Evolutionary conservation across 805 yeast species (phyloP).

Genomic region (Yamadazyma sp.): DNA sequence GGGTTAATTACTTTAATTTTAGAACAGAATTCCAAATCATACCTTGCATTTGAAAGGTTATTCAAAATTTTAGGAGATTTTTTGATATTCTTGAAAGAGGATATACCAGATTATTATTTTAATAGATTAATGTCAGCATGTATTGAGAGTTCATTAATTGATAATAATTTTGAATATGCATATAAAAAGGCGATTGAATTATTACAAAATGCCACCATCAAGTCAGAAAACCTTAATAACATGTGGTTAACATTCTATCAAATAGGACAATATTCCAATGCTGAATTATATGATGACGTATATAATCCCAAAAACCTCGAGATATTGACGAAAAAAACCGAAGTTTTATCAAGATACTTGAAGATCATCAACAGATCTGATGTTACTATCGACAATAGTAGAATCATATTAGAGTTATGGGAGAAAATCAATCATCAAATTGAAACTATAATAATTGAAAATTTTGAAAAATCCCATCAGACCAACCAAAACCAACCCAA

Average conservation of each 20-base stretch:
- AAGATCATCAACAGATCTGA: slow-evolving; percentile 24
- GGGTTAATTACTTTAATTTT: slow-evolving; percentile 41
- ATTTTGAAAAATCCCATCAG: not conserved
- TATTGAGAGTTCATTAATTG: slow-evolving; percentile 64
- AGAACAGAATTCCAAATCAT: slow-evolving; percentile 54
- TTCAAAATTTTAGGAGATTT: slow-evolving; percentile 40
- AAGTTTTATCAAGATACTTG: slow-evolving; percentile 51
- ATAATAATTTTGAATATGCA: slow-evolving; percentile 61
- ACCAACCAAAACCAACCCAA: slow-evolving; percentile 17
- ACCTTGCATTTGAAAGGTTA: slow-evolving; percentile 42
- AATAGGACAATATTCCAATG: slow-evolving; percentile 52
- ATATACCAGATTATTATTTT: slow-evolving; percentile 17
- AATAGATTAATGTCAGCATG: slow-evolving; percentile 44
- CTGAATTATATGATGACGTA: slow-evolving; percentile 24
- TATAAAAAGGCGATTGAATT: slow-evolving; percentile 39
- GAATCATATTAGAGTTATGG: slow-evolving; percentile 63
- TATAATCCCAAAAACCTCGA: slow-evolving; percentile 22
- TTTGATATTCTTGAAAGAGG: slow-evolving; percentile 33
- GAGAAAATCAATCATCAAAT: slow-evolving; percentile 36
- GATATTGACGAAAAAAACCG: slow-evolving; percentile 47
- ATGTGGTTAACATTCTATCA: slow-evolving; percentile 76
- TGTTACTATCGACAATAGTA: slow-evolving; percentile 49
- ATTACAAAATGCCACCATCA: slow-evolving; percentile 20
- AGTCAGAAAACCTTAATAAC: slow-evolving; percentile 19
- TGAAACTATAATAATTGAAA: slow-evolving; percentile 2